A percentile compares a stretch with the other conserved stretches of the same genome.
Conservation (phyloP, 1,139 yeast genomes). For the Saccharomyces pastorianus region DNA sequence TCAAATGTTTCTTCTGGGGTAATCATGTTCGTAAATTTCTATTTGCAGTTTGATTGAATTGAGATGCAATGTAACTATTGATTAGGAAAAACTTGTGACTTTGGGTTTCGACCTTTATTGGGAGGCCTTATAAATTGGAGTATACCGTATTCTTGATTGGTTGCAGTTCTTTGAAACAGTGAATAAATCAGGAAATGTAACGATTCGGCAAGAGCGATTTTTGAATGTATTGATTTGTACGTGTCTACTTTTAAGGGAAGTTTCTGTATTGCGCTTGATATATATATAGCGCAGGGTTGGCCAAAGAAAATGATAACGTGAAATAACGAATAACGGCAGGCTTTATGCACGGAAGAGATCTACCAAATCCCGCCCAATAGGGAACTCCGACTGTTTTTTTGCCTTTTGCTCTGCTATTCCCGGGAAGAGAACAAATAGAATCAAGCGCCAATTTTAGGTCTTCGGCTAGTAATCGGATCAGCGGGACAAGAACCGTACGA, state of each 20-base stretch:
- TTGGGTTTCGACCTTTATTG: neutral
- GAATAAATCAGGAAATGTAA: neutral
- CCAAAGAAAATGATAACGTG: neutral
- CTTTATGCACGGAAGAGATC: neutral
- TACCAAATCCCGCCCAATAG: neutral
- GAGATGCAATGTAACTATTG: neutral
- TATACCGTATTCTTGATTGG: neutral
- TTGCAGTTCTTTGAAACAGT: neutral
- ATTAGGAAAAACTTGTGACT: neutral
- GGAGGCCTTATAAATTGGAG: neutral
- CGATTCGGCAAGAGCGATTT: neutral
- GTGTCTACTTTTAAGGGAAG: neutral
- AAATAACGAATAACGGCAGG: neutral
- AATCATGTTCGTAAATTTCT: neutral
- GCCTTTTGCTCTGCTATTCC: neutral
- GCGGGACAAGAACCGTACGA: neutral
- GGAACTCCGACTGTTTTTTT: neutral
- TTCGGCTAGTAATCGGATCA: conserved; percentile 1
- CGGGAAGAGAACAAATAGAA: neutral
- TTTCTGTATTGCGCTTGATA: neutral
- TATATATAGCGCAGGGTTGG: neutral
- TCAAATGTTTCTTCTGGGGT: neutral
- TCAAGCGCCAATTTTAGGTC: neutral
- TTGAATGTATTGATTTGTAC: neutral
- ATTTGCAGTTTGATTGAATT: neutral